Conservation (phyloP, 306 rosid species). For the Inga laurina region DNA sequence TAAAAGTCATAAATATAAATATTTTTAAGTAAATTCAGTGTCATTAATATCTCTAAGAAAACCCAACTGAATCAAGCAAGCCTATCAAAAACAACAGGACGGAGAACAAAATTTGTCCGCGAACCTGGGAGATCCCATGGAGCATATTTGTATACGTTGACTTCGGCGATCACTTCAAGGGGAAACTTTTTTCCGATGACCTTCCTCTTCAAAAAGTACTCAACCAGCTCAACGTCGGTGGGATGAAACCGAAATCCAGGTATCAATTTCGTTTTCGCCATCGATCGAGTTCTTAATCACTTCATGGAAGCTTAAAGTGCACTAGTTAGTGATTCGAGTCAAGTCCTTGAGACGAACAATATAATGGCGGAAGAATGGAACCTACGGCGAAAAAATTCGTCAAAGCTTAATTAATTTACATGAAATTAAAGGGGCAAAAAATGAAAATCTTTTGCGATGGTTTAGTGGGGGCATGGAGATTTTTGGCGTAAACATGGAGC, state of each 20-base stretch:
- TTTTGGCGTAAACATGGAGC: not conserved
- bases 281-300: not conserved
- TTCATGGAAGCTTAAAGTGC: not conserved
- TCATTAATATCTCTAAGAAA: too few species aligned
- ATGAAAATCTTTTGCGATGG: not conserved
- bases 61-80: not conserved
- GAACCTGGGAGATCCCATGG: slow-evolving; percentile 92
- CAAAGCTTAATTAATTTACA: not conserved
- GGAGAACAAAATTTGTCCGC: not conserved
- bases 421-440: not conserved
- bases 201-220: slow-evolving; percentile 64
- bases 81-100: too few species aligned
- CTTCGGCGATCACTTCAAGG: slow-evolving; percentile 48
- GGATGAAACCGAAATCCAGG: slow-evolving; percentile 86
- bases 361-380: not conserved
- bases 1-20: too few species aligned
- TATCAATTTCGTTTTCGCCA: slow-evolving; percentile 4
- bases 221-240: slow-evolving; percentile 59
- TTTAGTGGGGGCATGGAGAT: not conserved
- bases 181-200: slow-evolving; percentile 41
- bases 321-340: not conserved
- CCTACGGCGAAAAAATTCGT: not conserved
- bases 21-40: too few species aligned
- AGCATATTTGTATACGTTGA: slow-evolving; percentile 59
- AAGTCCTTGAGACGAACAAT: not conserved